Evolutionary conservation across 441 rosid genomes (phyloP).

Genomic region (Arabidopsis lyrata): DNA sequence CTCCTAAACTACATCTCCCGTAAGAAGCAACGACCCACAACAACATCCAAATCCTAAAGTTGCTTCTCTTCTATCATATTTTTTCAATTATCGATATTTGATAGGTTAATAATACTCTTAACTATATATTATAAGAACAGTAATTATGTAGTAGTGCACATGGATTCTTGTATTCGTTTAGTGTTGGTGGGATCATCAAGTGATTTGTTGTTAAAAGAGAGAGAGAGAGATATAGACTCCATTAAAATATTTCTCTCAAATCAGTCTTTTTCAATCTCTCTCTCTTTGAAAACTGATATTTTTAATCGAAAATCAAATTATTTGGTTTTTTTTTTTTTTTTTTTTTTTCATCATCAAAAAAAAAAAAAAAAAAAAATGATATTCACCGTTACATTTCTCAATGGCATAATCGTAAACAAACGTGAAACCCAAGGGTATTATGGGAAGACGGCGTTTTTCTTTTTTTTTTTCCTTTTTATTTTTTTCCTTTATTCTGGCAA

Average conservation of each 20-base stretch:
- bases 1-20: constrained; percentile 48
- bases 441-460: background rate
- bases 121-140: background rate
- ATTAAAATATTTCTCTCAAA: background rate
- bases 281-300: background rate
- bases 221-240: background rate
- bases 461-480: too few relatives aligned
- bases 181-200: background rate
- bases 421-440: background rate
- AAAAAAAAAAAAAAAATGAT: too few relatives aligned
- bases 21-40: constrained; percentile 50
- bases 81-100: background rate
- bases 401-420: background rate
- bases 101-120: background rate
- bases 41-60: constrained; percentile 27
- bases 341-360: too few relatives aligned
- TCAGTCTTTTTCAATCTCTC: too few relatives aligned
- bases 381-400: too few relatives aligned
- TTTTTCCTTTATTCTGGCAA: background rate
- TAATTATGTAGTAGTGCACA: background rate
- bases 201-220: background rate
- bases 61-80: background rate
- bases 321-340: too few relatives aligned
- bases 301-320: background rate
- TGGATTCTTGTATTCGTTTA: background rate